Percentiles rank a stretch among this genome's conserved stretches.
Conservation (phyloP, 192 early-diverging fungal genomes). For the Coemansia sp. region DNA sequence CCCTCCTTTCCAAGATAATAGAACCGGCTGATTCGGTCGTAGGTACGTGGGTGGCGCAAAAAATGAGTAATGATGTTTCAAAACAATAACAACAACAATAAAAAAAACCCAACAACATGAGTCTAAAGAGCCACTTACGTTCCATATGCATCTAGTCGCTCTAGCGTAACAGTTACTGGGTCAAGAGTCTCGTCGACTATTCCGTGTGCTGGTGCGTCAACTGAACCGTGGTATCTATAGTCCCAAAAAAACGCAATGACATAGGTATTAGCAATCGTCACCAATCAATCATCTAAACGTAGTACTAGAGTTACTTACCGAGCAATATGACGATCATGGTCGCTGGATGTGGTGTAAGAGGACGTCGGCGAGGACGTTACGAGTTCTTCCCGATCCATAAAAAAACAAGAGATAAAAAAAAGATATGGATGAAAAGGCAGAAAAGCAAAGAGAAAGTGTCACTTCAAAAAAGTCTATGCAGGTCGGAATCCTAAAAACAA, state of each 20-base stretch:
- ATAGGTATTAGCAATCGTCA: not conserved
- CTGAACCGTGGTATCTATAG: constrained; percentile 34
- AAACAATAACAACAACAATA: constrained; percentile 13
- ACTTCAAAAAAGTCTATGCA: not conserved
- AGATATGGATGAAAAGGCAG: not conserved
- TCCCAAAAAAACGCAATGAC: not conserved
- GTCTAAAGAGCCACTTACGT: constrained; percentile 28
- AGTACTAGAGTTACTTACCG: constrained; percentile 17
- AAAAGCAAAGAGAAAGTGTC: not conserved
- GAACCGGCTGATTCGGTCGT: not conserved
- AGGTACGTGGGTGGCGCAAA: constrained; percentile 1
- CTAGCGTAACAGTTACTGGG: constrained; percentile 36
- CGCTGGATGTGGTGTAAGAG: constrained; percentile 30
- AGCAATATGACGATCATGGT: constrained; percentile 18
- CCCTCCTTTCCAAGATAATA: not conserved
- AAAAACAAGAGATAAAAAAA: constrained; percentile 3
- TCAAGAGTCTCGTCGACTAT: constrained; percentile 21
- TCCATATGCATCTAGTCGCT: constrained; percentile 38
- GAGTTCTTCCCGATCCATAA: constrained; percentile 13
- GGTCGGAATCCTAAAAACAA: not conserved
- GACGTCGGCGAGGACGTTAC: constrained; percentile 31
- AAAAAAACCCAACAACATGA: constrained; percentile 3
- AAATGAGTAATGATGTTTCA: not conserved
- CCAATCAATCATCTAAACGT: too few species aligned
- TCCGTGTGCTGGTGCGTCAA: constrained; percentile 30